Percentiles rank a stretch among this genome's conserved stretches.
Conservation (phyloP, 2,329 filamentous ascomycete genomes). For the Lachnellula cervina region DNA sequence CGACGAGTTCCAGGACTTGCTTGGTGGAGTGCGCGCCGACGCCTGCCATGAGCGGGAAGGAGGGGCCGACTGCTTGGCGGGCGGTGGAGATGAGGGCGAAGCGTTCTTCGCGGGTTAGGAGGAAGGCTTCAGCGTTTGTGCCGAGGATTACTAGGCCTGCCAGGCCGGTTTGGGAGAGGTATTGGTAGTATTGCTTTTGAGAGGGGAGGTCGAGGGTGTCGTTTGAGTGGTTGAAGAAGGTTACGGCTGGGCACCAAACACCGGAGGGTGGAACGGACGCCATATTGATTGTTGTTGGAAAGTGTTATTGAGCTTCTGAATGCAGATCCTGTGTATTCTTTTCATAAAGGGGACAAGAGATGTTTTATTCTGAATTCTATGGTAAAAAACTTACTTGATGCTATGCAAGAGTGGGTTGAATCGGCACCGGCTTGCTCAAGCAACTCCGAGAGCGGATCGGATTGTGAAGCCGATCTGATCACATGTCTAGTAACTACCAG, state of each 20-base stretch:
- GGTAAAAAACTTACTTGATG: too few relatives aligned
- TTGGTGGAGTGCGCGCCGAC: slow-evolving; percentile 45
- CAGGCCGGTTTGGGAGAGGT: slow-evolving; percentile 41
- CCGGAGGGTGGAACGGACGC: slow-evolving; percentile 27
- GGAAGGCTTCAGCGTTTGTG: slow-evolving; percentile 46
- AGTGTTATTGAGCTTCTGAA: too few relatives aligned
- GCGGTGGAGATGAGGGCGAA: slow-evolving; percentile 39
- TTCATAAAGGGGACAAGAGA: too few relatives aligned
- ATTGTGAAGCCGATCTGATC: too few relatives aligned
- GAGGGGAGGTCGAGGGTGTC: slow-evolving; percentile 39
- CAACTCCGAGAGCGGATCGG: too few relatives aligned
- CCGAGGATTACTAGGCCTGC: slow-evolving; percentile 44
- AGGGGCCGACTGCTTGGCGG: slow-evolving; percentile 39
- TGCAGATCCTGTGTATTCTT: too few relatives aligned
- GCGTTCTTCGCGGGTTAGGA: slow-evolving; percentile 45
- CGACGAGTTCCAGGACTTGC: slow-evolving; percentile 43
- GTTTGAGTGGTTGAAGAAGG: slow-evolving; percentile 42
- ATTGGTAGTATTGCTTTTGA: slow-evolving; percentile 42
- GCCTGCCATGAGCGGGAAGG: slow-evolving; percentile 47
- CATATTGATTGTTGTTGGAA: neutral
- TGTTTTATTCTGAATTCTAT: too few relatives aligned
- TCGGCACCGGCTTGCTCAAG: too few relatives aligned
- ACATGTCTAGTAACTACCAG: too few relatives aligned
- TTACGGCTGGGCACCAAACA: slow-evolving; percentile 44
- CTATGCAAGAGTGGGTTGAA: too few relatives aligned